Conservation (phyloP, 805 yeast genomes). For the Candida glaebosa region DNA sequence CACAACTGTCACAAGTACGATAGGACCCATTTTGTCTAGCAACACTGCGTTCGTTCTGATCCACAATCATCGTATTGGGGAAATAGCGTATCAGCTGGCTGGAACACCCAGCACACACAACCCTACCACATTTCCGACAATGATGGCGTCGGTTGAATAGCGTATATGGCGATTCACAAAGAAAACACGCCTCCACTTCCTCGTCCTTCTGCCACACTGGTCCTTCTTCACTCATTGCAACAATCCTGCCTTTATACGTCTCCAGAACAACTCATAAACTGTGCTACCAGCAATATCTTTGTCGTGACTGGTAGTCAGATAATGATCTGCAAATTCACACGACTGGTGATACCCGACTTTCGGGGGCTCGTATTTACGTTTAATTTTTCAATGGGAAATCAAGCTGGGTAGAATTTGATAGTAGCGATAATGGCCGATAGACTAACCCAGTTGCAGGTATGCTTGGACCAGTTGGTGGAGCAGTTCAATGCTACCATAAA, state of each 20-base stretch:
- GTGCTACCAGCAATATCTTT: too few species aligned
- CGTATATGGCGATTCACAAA: conserved; percentile 52
- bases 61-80: conserved; percentile 56
- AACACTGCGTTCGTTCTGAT: conserved; percentile 47
- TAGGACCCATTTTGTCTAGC: conserved; percentile 56
- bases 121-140: conserved; percentile 77
- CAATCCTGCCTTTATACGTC: neutral
- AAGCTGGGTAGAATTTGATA: neutral
- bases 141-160: conserved; percentile 76
- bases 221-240: conserved; percentile 1
- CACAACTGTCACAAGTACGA: conserved; percentile 75
- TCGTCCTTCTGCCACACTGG: conserved; percentile 72
- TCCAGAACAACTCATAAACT: neutral
- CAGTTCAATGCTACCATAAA: conserved; percentile 76
- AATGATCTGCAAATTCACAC: too few species aligned
- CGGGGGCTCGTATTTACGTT: neutral
- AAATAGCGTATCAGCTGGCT: conserved; percentile 48
- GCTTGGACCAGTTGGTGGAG: conserved; percentile 78
- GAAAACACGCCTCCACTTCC: conserved; percentile 47
- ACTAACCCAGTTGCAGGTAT: conserved; percentile 83
- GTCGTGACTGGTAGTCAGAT: too few species aligned
- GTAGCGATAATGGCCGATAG: conserved; percentile 65
- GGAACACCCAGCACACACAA: conserved; percentile 73
- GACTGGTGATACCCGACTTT: too few species aligned
- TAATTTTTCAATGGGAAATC: neutral